These are phyloP conservation scores for Striga hermonthica DNA, from an alignment of 305 asterid genomes.

Conservation along the genomic window DNA sequence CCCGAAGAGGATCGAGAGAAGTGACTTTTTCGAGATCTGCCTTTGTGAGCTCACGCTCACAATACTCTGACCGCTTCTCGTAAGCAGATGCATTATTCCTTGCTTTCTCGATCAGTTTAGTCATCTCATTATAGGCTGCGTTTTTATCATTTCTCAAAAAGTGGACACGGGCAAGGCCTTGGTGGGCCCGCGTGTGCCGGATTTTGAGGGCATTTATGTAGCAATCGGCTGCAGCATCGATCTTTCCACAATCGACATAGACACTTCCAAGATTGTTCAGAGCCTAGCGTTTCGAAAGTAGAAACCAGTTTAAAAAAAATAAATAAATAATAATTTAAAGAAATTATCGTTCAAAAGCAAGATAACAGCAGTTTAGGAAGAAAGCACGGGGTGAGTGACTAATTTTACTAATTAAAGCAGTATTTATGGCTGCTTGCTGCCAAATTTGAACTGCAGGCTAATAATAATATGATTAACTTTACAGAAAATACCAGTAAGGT, in stretches of 20 bases:
- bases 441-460: too few relatives aligned
- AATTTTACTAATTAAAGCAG: too few relatives aligned
- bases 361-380: too few relatives aligned
- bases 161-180: constrained; percentile 98
- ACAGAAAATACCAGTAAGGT: too few relatives aligned
- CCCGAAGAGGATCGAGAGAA: constrained; percentile 81
- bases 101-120: constrained; percentile 85
- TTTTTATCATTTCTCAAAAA: constrained; percentile 71
- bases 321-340: too few relatives aligned
- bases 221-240: constrained; percentile 94
- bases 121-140: constrained; percentile 90
- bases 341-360: too few relatives aligned
- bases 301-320: too few relatives aligned
- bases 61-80: constrained; percentile 92
- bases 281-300: constrained; percentile 47
- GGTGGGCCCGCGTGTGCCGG: constrained; percentile 94
- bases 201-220: constrained; percentile 91
- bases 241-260: constrained; percentile 77
- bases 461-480: too few relatives aligned
- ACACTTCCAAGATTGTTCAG: constrained; percentile 95
- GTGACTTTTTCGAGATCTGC: constrained; percentile 94
- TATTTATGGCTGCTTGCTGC: too few relatives aligned
- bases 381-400: too few relatives aligned
- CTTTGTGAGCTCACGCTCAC: constrained; percentile 86
- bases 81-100: constrained; percentile 85